Evolutionary conservation across 768 basidiomycete species (phyloP), one percentile per base, ranked within the genome.

Genomic region (Hygrophorus pudorinus): DNA sequence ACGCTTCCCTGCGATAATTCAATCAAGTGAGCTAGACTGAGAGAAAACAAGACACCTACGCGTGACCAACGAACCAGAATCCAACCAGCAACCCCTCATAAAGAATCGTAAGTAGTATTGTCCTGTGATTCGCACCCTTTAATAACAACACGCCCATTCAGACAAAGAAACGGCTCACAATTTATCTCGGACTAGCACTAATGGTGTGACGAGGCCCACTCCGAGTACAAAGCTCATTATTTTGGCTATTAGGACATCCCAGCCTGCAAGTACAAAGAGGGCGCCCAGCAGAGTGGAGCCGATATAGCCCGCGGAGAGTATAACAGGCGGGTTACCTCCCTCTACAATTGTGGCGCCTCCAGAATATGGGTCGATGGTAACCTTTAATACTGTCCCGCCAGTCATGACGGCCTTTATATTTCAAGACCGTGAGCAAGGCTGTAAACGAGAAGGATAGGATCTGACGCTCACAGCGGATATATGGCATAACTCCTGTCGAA

Each of bases 21-120:
- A 28, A 35, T 16, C 35, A 35, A 43, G 30, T 45, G 12, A 10
- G 48, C 7, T 28, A 30, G 7, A 12, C 8, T 6, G 24, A 7
- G 29, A 40, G 24, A 30, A 32, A 13, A 5, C 18, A n/a, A 16
- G 21, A 16, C 42, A 71, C 81, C 52, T 60, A 84, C 89, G 73
- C 91, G 60, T 97, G 93, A 56, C 83, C 89, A 35, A 92, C 79
- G 59, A 94, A 96, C 92, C 93, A 96, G 52, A 97, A 87, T 0
- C 88, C 92, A 45, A 97, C 75, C 38, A 97, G 68, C 17, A 96
- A 64, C 7, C 76, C 90, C 61, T 96, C 91, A 53, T 89, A 93
- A 8, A 79, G 59, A 17, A 87, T 53, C 17, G 88, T 92, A 33
- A 94, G 73, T 8, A 85, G 47, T 53, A 93, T 91, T 18, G 92